Percentiles rank a stretch among this genome's conserved stretches.
phyloP scores from a whole-genome alignment of 345 rosid genomes.

The Eucalyptus dawsonii region DNA sequence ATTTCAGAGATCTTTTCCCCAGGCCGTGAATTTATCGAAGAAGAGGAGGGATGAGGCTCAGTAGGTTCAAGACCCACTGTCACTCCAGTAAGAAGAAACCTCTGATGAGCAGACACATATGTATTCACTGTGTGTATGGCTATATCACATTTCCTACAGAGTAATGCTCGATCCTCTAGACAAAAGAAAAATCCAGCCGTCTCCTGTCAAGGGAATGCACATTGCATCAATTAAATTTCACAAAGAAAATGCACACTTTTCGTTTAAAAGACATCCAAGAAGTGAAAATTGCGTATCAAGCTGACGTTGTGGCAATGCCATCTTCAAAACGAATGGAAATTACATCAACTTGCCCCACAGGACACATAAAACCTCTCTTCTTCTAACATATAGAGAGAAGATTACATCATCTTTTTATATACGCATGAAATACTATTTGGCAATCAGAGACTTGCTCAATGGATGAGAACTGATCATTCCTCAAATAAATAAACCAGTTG shows the following conservation, averaged over 20 bases:
- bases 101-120: slow-evolving; percentile 74
- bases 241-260: not conserved
- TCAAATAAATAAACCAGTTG: not conserved
- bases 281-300: not conserved
- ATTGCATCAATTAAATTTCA: not conserved
- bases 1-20: slow-evolving; percentile 31
- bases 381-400: not conserved
- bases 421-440: not conserved
- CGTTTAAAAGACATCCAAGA: not conserved
- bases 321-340: not conserved
- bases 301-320: not conserved
- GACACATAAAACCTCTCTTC: not conserved
- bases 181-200: slow-evolving; percentile 91
- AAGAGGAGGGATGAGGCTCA: slow-evolving; percentile 39
- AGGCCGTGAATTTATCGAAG: slow-evolving; percentile 29
- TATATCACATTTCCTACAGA: slow-evolving; percentile 93
- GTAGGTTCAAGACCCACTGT: slow-evolving; percentile 75
- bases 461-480: not conserved
- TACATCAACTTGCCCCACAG: not conserved
- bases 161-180: slow-evolving; percentile 86
- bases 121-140: slow-evolving; percentile 66
- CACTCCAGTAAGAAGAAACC: slow-evolving; percentile 90
- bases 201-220: slow-evolving; percentile 39
- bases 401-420: not conserved
- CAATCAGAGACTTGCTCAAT: not conserved